phyloP scores from a whole-genome alignment of 164 flowering plant genomes.

The Kalanchoe fedtschenkoi region DNA sequence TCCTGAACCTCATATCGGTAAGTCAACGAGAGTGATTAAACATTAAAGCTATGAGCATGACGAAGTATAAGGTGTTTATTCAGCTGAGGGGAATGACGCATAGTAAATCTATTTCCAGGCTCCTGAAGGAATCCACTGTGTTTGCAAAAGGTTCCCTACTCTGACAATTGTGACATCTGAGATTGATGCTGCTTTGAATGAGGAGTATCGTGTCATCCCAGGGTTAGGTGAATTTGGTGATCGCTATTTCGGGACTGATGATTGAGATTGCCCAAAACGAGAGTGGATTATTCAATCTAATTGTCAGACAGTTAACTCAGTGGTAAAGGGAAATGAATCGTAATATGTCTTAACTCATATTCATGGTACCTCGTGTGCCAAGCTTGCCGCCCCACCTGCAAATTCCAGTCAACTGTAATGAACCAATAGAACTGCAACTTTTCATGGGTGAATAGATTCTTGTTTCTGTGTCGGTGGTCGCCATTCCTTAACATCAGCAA shows the following conservation, averaged over 20 bases:
- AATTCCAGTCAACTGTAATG: too few species aligned
- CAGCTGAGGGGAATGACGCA: background rate
- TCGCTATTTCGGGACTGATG: constrained; percentile 94
- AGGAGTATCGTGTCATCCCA: constrained; percentile 81
- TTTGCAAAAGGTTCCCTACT: constrained; percentile 74
- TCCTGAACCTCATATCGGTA: constrained; percentile 33
- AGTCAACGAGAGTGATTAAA: constrained; percentile 15
- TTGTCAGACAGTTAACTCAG: background rate
- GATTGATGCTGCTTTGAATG: constrained; percentile 70
- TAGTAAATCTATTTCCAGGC: constrained; percentile 36
- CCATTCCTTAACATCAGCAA: too few species aligned
- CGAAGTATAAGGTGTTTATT: background rate
- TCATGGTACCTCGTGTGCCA: too few species aligned
- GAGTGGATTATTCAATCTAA: too few species aligned
- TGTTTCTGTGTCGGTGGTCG: too few species aligned
- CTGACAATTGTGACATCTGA: constrained; percentile 86
- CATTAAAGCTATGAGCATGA: background rate
- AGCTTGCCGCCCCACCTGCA: too few species aligned
- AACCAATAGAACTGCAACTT: too few species aligned
- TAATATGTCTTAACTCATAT: too few species aligned
- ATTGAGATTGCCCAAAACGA: constrained; percentile 20
- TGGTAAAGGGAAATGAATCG: background rate
- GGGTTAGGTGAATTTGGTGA: constrained; percentile 98
- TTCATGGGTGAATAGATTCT: too few species aligned
- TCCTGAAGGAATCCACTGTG: constrained; percentile 90